Percentiles rank a stretch among this genome's conserved stretches.
Conservation (phyloP, 148 eudicot species). For the Camellia sinensis region DNA sequence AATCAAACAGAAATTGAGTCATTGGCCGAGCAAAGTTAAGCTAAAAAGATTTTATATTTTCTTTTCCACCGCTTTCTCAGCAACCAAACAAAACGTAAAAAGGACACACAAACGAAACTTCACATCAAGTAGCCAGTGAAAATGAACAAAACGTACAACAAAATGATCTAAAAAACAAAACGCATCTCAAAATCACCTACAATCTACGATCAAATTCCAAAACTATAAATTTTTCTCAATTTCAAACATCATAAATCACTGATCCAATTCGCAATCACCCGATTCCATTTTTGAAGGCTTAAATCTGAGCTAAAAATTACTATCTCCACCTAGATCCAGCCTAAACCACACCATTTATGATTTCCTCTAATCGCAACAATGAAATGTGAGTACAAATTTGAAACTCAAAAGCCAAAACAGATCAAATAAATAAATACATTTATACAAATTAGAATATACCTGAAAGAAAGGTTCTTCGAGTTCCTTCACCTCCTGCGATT, state of each 20-base stretch:
- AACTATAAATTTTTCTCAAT: neutral
- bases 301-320: neutral
- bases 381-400: neutral
- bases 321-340: neutral
- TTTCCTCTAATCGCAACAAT: too few relatives aligned
- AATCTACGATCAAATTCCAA: too few relatives aligned
- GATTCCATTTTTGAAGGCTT: neutral
- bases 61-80: neutral
- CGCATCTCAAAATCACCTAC: too few relatives aligned
- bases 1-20: too few relatives aligned
- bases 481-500: neutral
- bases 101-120: neutral
- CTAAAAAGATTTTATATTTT: neutral
- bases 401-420: neutral
- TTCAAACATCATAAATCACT: neutral
- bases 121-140: neutral
- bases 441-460: neutral
- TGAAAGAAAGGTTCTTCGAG: neutral
- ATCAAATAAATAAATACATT: neutral
- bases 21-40: too few relatives aligned
- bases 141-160: neutral
- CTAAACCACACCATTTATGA: neutral
- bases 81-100: neutral
- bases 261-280: neutral
- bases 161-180: neutral